Evolutionary conservation across 2,329 filamentous ascomycete species (phyloP).

Genomic region (Cercospora citrullina): DNA sequence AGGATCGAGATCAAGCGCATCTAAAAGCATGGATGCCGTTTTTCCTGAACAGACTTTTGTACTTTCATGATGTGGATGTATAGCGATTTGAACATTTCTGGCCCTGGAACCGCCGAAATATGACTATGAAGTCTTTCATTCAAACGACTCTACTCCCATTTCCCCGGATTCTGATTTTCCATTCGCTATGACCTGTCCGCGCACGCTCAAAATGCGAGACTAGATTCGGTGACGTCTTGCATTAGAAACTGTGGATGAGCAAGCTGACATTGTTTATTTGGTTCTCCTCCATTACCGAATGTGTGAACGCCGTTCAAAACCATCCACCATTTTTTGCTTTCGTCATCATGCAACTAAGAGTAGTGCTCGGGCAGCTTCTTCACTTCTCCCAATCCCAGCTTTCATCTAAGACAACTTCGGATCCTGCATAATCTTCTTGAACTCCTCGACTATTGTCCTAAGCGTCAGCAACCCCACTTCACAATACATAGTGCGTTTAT

Average conservation of each 20-base stretch:
- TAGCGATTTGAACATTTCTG: neutral
- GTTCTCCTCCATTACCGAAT: neutral
- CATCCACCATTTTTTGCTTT: neutral
- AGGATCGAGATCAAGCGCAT: slow-evolving; percentile 87
- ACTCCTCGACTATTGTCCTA: slow-evolving; percentile 17
- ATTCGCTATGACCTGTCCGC: too few species aligned
- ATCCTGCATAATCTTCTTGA: slow-evolving; percentile 26
- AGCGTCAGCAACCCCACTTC: neutral
- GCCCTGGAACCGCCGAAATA: neutral
- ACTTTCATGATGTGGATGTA: neutral
- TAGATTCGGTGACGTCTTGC: too few species aligned
- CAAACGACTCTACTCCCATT: neutral
- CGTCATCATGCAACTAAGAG: neutral
- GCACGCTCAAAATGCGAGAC: too few species aligned
- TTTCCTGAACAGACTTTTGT: too few species aligned
- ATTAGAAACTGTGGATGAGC: neutral
- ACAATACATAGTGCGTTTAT: too few species aligned
- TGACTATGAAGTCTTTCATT: neutral
- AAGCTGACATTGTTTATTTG: neutral
- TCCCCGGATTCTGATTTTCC: too few species aligned
- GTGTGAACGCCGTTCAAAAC: neutral
- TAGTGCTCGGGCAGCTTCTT: too few species aligned
- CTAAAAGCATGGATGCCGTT: slow-evolving; percentile 36
- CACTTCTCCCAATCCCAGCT: too few species aligned
- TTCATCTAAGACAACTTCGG: slow-evolving; percentile 5